These are phyloP conservation scores for Bipolaris oryzae DNA, from an alignment of 2,329 filamentous ascomycete genomes.

Conservation along the genomic window DNA sequence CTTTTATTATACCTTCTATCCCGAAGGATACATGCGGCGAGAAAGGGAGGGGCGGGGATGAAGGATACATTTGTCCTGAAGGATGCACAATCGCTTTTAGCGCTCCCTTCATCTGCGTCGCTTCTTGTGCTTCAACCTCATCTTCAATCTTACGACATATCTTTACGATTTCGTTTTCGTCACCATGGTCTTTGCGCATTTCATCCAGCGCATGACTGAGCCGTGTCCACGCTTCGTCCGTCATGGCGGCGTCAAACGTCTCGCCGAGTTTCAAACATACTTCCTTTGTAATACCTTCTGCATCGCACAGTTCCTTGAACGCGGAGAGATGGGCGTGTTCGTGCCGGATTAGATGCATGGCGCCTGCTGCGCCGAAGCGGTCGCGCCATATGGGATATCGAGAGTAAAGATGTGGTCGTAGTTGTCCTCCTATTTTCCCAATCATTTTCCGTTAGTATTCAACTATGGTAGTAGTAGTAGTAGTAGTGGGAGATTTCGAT, in stretches of 20 bases:
- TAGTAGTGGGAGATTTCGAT: not conserved
- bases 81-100: conserved; percentile 14
- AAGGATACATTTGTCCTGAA: conserved; percentile 14
- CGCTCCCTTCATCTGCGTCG: conserved; percentile 19
- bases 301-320: conserved; percentile 11
- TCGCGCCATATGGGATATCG: conserved; percentile 17
- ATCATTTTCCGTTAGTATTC: not conserved
- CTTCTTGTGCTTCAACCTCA: conserved; percentile 7
- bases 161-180: conserved; percentile 13
- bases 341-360: conserved; percentile 20
- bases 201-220: conserved; percentile 16
- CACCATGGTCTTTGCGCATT: conserved; percentile 17
- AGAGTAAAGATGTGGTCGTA: conserved; percentile 20
- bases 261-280: conserved; percentile 19
- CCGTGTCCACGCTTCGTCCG: conserved; percentile 19
- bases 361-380: conserved; percentile 15
- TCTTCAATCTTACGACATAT: conserved; percentile 12
- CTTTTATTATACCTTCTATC: too few relatives aligned
- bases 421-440: conserved; percentile 12
- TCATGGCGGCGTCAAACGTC: conserved; percentile 23
- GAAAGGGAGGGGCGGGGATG: not conserved
- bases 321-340: conserved; percentile 17
- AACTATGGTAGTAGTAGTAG: too few relatives aligned
- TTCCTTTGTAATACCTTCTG: conserved; percentile 17
- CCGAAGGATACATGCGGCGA: not conserved